phyloP scores from a whole-genome alignment of 768 basidiomycete species.

The Russula olivacea region DNA sequence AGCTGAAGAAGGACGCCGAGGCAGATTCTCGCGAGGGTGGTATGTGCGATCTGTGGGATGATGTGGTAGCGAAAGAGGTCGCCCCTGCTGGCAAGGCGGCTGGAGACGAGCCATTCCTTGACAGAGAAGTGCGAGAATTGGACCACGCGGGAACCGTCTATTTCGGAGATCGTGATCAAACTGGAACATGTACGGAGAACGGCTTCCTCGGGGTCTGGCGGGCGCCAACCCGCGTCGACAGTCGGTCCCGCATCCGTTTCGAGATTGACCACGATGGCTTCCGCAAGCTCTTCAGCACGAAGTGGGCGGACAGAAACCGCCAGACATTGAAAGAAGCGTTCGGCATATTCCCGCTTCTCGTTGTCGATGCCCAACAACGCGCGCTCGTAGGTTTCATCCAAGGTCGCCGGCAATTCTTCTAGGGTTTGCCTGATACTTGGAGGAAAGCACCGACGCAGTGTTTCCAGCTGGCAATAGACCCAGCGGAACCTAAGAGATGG shows the following conservation, averaged over 20 bases:
- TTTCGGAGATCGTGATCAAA: slow-evolving; percentile 1
- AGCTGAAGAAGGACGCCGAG: slow-evolving; percentile 5
- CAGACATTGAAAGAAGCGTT: slow-evolving; percentile 10
- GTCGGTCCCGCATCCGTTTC: not conserved
- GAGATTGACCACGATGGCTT: slow-evolving; percentile 5
- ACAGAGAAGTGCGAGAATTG: not conserved
- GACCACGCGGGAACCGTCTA: not conserved
- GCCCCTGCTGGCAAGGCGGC: not conserved
- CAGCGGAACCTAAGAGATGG: not conserved
- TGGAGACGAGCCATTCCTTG: slow-evolving; percentile 8
- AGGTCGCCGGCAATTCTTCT: not conserved
- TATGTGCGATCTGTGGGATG: not conserved
- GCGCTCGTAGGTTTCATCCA: slow-evolving; percentile 9
- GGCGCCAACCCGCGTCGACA: not conserved
- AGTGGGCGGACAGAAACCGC: not conserved
- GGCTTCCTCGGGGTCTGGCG: not conserved
- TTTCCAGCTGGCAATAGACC: slow-evolving; percentile 5
- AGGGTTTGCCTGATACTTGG: not conserved
- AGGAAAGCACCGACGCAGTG: slow-evolving; percentile 1
- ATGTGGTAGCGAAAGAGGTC: not conserved
- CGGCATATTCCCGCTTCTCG: not conserved
- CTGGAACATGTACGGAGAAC: slow-evolving; percentile 6
- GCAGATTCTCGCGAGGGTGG: not conserved
- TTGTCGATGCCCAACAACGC: not conserved
- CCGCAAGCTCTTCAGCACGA: slow-evolving; percentile 7